Evolutionary conservation across 2,329 filamentous ascomycete species (phyloP).

Genomic region (Aphanoascus verrucosus): DNA sequence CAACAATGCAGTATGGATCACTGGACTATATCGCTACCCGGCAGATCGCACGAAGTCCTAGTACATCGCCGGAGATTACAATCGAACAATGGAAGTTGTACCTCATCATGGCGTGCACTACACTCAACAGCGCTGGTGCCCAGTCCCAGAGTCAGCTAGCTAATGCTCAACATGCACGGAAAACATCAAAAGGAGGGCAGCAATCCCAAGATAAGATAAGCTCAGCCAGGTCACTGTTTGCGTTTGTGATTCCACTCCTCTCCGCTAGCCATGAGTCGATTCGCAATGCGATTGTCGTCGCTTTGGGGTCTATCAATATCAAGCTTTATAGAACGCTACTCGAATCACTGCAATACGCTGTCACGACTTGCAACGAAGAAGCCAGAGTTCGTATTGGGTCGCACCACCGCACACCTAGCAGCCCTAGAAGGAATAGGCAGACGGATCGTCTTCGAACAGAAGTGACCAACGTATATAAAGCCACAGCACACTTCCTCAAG

Average conservation of each 20-base stretch:
- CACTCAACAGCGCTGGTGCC: slow-evolving; percentile 70
- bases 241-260: slow-evolving; percentile 78
- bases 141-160: slow-evolving; percentile 49
- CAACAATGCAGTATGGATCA: slow-evolving; percentile 21
- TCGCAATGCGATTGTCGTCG: slow-evolving; percentile 78
- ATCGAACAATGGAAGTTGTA: slow-evolving; percentile 98
- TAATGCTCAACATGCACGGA: slow-evolving; percentile 64
- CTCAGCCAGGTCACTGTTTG: slow-evolving; percentile 80
- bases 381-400: slow-evolving; percentile 63
- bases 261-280: slow-evolving; percentile 70
- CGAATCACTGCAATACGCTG: slow-evolving; percentile 79
- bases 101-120: slow-evolving; percentile 92
- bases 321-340: slow-evolving; percentile 85
- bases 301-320: slow-evolving; percentile 87
- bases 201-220: slow-evolving; percentile 67
- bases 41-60: slow-evolving; percentile 39
- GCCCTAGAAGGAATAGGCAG: slow-evolving; percentile 66
- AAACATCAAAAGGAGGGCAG: slow-evolving; percentile 58
- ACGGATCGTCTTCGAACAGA: slow-evolving; percentile 85
- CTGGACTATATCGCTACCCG: slow-evolving; percentile 30
- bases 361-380: slow-evolving; percentile 77
- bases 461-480: slow-evolving; percentile 89
- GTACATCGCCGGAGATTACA: slow-evolving; percentile 60
- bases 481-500: slow-evolving; percentile 81
- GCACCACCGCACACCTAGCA: slow-evolving; percentile 77